phyloP scores from a whole-genome alignment of 1,139 yeast species.

The Pichia sp. region DNA sequence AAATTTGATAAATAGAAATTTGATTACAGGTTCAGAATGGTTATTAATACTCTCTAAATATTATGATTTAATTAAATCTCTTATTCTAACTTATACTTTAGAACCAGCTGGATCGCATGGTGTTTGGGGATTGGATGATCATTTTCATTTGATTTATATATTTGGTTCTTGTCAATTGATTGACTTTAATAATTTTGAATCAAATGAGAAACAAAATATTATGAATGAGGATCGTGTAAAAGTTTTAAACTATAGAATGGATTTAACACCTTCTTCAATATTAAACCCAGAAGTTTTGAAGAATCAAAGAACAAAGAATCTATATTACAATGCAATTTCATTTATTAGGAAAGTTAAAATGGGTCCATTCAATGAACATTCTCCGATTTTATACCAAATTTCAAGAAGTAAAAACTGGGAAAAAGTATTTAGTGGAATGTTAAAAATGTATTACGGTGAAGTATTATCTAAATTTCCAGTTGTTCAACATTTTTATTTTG shows the following conservation, averaged over 20 bases:
- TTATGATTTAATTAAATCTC: slow-evolving; percentile 54
- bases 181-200: slow-evolving; percentile 29
- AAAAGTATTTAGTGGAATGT: slow-evolving; percentile 63
- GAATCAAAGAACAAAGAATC: slow-evolving; percentile 41
- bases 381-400: slow-evolving; percentile 76
- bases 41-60: slow-evolving; percentile 56
- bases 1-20: slow-evolving; percentile 21
- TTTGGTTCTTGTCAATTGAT: slow-evolving; percentile 84
- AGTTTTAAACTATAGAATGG: slow-evolving; percentile 20
- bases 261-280: slow-evolving; percentile 40
- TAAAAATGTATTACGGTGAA: slow-evolving; percentile 79
- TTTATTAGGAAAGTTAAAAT: slow-evolving; percentile 70
- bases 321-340: slow-evolving; percentile 73
- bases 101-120: slow-evolving; percentile 69
- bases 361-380: slow-evolving; percentile 82
- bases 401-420: slow-evolving; percentile 66
- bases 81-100: slow-evolving; percentile 62
- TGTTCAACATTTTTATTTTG: slow-evolving; percentile 92
- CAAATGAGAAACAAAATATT: slow-evolving; percentile 15
- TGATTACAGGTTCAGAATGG: slow-evolving; percentile 39
- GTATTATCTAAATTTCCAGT: slow-evolving; percentile 81
- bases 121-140: slow-evolving; percentile 90
- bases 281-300: slow-evolving; percentile 33
- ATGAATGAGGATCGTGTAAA: background rate
- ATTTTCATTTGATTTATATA: slow-evolving; percentile 81